Conservation (phyloP, 176 grass and related monocot species). For the Zizania latifolia region DNA sequence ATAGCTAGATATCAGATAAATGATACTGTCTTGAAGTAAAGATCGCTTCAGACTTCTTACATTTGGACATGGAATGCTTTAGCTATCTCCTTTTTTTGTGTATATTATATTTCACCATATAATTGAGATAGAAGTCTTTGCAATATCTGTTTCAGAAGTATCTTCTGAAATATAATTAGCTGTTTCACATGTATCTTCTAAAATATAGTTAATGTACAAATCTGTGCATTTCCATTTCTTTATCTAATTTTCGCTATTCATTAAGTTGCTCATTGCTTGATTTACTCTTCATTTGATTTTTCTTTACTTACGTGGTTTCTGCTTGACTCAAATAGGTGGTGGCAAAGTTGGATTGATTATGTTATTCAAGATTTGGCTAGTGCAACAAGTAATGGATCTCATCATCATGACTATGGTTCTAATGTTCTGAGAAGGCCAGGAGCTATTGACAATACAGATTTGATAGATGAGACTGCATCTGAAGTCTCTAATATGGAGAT, state of each 20-base stretch:
- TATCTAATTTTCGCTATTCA: not conserved
- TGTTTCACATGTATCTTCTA: conserved; percentile 6
- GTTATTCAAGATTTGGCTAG: conserved; percentile 73
- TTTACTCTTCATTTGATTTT: conserved; percentile 1
- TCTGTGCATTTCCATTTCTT: not conserved
- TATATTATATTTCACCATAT: not conserved
- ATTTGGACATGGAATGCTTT: not conserved
- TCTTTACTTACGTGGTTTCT: conserved; percentile 5
- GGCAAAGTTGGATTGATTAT: conserved; percentile 99
- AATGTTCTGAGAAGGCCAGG: conserved; percentile 57
- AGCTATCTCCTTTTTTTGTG: not conserved
- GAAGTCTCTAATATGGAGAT: conserved; percentile 83
- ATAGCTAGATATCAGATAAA: not conserved
- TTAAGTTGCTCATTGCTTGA: not conserved
- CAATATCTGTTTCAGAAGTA: conserved; percentile 12
- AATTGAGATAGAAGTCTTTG: not conserved
- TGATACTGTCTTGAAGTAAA: not conserved
- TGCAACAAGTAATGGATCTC: conserved; percentile 61
- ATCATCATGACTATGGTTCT: conserved; percentile 56
- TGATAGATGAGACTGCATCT: conserved; percentile 72
- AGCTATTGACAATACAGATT: conserved; percentile 87
- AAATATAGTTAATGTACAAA: not conserved
- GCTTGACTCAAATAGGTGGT: conserved; percentile 66
- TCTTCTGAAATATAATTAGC: conserved; percentile 4
- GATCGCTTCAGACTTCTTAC: not conserved